These are phyloP conservation scores for Penicillium sp. DNA, from an alignment of 2,329 filamentous ascomycete species.

Conservation along the genomic window DNA sequence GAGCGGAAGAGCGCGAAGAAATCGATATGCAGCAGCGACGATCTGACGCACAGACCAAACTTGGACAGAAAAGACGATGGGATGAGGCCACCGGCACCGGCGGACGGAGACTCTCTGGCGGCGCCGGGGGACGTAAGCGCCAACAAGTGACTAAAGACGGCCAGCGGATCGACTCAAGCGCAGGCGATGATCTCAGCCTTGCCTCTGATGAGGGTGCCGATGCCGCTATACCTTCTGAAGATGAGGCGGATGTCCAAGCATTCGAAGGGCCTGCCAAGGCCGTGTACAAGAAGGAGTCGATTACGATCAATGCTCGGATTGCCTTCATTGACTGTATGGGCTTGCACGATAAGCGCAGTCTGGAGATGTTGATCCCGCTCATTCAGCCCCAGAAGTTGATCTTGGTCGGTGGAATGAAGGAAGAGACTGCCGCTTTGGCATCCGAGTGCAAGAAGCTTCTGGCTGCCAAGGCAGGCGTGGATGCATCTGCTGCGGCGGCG, in stretches of 20 bases:
- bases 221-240: conserved; percentile 52
- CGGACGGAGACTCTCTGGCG: conserved; percentile 37
- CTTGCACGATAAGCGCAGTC: conserved; percentile 84
- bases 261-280: conserved; percentile 70
- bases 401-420: conserved; percentile 71
- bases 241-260: conserved; percentile 48
- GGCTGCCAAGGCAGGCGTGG: conserved; percentile 38
- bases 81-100: conserved; percentile 57
- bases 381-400: conserved; percentile 94
- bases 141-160: conserved; percentile 44
- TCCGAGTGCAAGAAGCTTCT: conserved; percentile 69
- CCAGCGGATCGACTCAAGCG: conserved; percentile 39
- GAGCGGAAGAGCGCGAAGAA: conserved; percentile 84
- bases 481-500: conserved; percentile 38
- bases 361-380: conserved; percentile 90
- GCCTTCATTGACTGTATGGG: conserved; percentile 89
- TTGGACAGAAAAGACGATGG: conserved; percentile 94
- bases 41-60: conserved; percentile 53
- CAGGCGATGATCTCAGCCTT: conserved; percentile 47
- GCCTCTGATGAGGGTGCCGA: conserved; percentile 52
- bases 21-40: conserved; percentile 59
- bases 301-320: conserved; percentile 69
- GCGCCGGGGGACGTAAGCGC: conserved; percentile 53
- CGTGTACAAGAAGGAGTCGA: conserved; percentile 56
- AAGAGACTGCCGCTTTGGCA: conserved; percentile 74